Evolutionary conservation across 345 rosid genomes (phyloP).

Genomic region (Melastoma malabathricum): DNA sequence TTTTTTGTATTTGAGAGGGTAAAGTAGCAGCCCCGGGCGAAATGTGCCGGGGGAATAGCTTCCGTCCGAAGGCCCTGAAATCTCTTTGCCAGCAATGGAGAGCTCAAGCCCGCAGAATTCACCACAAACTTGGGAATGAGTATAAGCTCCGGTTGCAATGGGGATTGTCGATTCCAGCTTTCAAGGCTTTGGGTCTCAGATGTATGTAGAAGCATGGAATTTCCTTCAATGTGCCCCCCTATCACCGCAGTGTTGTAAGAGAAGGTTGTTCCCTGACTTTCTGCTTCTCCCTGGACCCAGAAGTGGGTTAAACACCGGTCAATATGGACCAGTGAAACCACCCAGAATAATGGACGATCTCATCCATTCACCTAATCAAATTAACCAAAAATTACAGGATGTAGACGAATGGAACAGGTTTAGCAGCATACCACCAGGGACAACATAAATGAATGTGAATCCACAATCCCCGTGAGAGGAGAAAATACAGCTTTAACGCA

Average conservation of each 20-base stretch:
- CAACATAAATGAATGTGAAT: slow-evolving; percentile 73
- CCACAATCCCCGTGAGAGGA: slow-evolving; percentile 67
- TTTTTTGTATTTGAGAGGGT: slow-evolving; percentile 35
- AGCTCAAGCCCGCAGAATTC: slow-evolving; percentile 78
- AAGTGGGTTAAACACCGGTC: slow-evolving; percentile 20
- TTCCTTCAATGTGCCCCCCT: slow-evolving; percentile 47
- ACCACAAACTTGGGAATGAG: slow-evolving; percentile 55
- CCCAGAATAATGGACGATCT: neutral
- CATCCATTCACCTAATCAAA: neutral
- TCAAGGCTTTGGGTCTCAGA: slow-evolving; percentile 34
- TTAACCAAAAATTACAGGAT: neutral
- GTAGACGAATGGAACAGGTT: neutral
- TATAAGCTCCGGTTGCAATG: slow-evolving; percentile 35
- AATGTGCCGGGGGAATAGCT: slow-evolving; percentile 39
- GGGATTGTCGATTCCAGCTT: slow-evolving; percentile 22
- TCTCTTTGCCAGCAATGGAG: slow-evolving; percentile 55
- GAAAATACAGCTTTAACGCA: slow-evolving; percentile 75
- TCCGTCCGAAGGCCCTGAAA: slow-evolving; percentile 32
- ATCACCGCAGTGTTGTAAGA: slow-evolving; percentile 60
- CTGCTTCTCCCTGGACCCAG: slow-evolving; percentile 77
- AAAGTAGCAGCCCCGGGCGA: slow-evolving; percentile 83
- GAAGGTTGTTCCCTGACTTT: slow-evolving; percentile 47
- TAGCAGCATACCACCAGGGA: slow-evolving; percentile 47
- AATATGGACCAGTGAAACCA: slow-evolving; percentile 24
- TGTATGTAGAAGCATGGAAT: slow-evolving; percentile 38